Evolutionary conservation across 208 protist genomes (phyloP), one percentile per base, ranked within the genome.

Genomic region (Trypanosoma avium): DNA sequence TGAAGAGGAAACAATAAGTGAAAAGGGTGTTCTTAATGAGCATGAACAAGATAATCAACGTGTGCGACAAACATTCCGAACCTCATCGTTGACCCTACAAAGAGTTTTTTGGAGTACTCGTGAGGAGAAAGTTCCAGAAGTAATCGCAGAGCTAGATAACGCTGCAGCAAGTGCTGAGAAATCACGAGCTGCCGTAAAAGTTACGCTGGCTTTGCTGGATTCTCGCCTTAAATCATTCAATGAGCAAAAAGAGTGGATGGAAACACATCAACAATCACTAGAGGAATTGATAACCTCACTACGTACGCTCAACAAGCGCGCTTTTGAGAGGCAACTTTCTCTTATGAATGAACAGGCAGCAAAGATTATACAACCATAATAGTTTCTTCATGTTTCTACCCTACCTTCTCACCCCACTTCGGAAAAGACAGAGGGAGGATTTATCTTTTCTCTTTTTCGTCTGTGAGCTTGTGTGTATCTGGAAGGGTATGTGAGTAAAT

Each of bases 241-340:
- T 22, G 79, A 88, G 54, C 80, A 85, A 58, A 77, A 76, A 59
- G 75, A 86, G 33, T 88, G 79, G 81, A 92, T 88, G 79, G 74
- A 86, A 47, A 66, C 73, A 19, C 79, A 88, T 45, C 81, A 88
- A 47, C 71, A 82, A 57, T 75, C 79, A n/a, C 43, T 88, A 45
- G 59, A 82, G n/a, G 75, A 87, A 52, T 69, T 88, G 24, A 70
- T 88, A n/a, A 43, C 38, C 5, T 88, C 85, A 19, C 71, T 86
- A 43, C 70, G 70, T 15, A 32, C 67, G 30, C 54, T 92, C 17
- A 86, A 88, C 53, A 81, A 81, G 64, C 80, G 70, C 30, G 82
- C 79, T 10, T 86, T 86, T 63, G 73, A 76, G 57, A 79, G 78
- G 1, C 84, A 87, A 52, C 78, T 82, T 22, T 55, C 71, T 19